Base-by-base conservation (phyloP, 2,329 filamentous ascomycete genomes). In the Xylariaceae sp. region DNA sequence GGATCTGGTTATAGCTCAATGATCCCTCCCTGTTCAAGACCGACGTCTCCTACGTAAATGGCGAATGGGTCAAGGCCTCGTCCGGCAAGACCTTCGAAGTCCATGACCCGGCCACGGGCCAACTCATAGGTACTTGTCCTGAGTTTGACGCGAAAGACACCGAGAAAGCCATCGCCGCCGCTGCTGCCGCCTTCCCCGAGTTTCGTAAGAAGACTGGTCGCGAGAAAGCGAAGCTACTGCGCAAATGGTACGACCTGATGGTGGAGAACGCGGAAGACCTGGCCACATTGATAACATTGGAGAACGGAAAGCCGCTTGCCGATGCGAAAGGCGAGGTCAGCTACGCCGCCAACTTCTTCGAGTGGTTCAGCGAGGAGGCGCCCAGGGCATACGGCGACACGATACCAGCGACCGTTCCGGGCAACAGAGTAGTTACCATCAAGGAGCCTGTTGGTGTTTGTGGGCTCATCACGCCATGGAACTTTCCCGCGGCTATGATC, bases 61-160 rank as follows among this genome's bases (percentile, higher is more conserved):
- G 93, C 58, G 78, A 95, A 76, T 98, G 90, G 87, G 79, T 94
- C 48, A 76, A 78, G 54, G 87, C 91, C 54, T 79, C 81, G 59
- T 95, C 89, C 1, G 88, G 89, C 60, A 83, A 94, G 76, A 95
- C 89, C 34, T 98, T 97, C 64, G 83, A 93, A 62, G 87, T 96
- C 45, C 74, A 79, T 50, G 85, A 98, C 64, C 93, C 93, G 8
- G 83, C 89, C 2, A 88, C 88, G 9, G 87, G 87, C 52, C 78
- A 85, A 53, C 65, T 86, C 30, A 90, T 97, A 54, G 89, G 87
- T 43, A 87, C 80, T 18, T 85, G 84, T 61, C 89, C 93, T 48
- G 91, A 97, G 60, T 93, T 93, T 74, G 78, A 83, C 55, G 73
- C 74, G 48, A 71, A 79, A 53, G 93, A 98, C 61, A 86, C 87